A percentile compares a stretch with the other conserved stretches of the same genome.
Evolutionary conservation across 805 yeast species (phyloP).

Genomic region (Yamadazyma tumulicola): DNA sequence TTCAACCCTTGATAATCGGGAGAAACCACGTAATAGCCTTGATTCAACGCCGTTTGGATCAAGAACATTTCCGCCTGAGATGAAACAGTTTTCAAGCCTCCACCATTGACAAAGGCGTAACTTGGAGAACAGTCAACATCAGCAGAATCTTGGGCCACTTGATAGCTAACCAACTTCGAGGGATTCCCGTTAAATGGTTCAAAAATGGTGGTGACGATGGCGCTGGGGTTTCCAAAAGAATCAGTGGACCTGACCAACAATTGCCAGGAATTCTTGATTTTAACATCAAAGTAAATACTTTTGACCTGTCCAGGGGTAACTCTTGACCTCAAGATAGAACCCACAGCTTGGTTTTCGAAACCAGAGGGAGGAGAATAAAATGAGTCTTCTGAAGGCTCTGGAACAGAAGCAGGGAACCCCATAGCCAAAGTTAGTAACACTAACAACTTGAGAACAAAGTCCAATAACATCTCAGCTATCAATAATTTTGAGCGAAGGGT

Average conservation of each 20-base stretch:
- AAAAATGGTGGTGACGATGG: slow-evolving; percentile 23
- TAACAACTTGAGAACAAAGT: too few relatives aligned
- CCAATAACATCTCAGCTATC: too few relatives aligned
- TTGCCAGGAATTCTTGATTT: slow-evolving; percentile 22
- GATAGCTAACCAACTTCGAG: slow-evolving; percentile 24
- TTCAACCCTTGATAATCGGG: slow-evolving; percentile 36
- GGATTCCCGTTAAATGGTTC: slow-evolving; percentile 28
- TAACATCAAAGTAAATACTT: slow-evolving; percentile 15
- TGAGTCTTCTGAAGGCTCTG: slow-evolving; percentile 17
- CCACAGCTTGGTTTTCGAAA: slow-evolving; percentile 16
- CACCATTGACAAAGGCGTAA: slow-evolving; percentile 17
- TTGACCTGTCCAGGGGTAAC: slow-evolving; percentile 17
- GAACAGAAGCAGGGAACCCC: slow-evolving; percentile 1
- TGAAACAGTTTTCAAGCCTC: slow-evolving; percentile 9
- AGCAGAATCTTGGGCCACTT: slow-evolving; percentile 27
- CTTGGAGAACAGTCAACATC: slow-evolving; percentile 25
- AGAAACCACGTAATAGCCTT: slow-evolving; percentile 31
- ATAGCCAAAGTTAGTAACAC: too few relatives aligned
- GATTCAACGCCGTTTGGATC: slow-evolving; percentile 17
- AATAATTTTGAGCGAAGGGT: too few relatives aligned
- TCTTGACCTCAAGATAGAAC: slow-evolving; percentile 22
- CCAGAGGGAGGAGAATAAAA: slow-evolving; percentile 24
- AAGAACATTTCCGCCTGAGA: slow-evolving; percentile 16
- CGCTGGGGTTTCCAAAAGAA: slow-evolving; percentile 22
- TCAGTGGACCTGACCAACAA: slow-evolving; percentile 20